Conservation (phyloP, 164 flowering plant species). For the Annona squamosa region DNA sequence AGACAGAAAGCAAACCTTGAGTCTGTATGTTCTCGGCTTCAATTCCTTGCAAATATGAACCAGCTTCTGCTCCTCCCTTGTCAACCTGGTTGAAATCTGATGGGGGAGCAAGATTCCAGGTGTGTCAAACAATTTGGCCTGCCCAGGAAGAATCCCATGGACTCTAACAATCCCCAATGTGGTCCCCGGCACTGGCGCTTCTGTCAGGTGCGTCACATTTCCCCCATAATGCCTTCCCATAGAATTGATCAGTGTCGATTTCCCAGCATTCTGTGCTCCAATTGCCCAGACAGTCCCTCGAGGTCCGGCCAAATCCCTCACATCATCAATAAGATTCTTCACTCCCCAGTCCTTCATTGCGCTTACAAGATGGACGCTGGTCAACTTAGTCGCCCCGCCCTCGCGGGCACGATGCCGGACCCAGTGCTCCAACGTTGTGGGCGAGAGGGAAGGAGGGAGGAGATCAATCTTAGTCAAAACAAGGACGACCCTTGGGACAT, state of each 20-base stretch:
- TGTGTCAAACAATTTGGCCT: constrained; percentile 84
- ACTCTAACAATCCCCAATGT: constrained; percentile 87
- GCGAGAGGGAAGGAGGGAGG: constrained; percentile 50
- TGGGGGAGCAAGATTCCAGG: constrained; percentile 87
- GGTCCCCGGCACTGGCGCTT: constrained; percentile 96
- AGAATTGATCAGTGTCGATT: constrained; percentile 81
- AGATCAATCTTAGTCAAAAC: constrained; percentile 89
- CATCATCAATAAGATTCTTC: constrained; percentile 71
- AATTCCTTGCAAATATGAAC: constrained; percentile 75
- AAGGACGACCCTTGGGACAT: constrained; percentile 76
- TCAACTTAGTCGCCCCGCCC: constrained; percentile 62
- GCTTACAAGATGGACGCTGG: constrained; percentile 80
- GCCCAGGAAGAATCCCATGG: constrained; percentile 75
- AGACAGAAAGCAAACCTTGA: constrained; percentile 42
- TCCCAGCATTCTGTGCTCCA: constrained; percentile 95
- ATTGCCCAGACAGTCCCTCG: constrained; percentile 92
- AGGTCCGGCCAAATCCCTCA: constrained; percentile 51
- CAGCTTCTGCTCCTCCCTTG: constrained; percentile 80
- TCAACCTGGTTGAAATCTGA: constrained; percentile 78
- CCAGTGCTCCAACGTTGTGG: constrained; percentile 82
- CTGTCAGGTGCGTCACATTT: constrained; percentile 58
- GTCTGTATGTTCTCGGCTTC: constrained; percentile 83
- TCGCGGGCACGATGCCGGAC: constrained; percentile 75
- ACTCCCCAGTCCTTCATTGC: constrained; percentile 82
- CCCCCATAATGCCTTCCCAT: constrained; percentile 60